Evolutionary conservation across 495 filamentous ascomycete species (phyloP).

Genomic region (Jackrogersella multiformis): DNA sequence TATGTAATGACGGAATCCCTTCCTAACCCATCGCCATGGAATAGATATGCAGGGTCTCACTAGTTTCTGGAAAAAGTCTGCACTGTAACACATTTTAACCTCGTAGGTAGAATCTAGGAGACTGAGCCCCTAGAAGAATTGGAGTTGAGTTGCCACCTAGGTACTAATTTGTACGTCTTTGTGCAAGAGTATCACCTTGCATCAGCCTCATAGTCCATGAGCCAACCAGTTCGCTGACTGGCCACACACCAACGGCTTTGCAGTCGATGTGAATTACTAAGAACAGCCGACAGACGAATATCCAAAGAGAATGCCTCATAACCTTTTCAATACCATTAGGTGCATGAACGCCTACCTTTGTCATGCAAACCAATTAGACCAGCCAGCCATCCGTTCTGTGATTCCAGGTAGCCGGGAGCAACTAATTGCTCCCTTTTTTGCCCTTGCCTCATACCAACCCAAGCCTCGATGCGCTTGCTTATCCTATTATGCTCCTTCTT

Average conservation of each 20-base stretch:
- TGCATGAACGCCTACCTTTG: conserved; percentile 21
- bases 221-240: neutral
- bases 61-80: neutral
- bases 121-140: neutral
- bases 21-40: neutral
- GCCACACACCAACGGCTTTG: neutral
- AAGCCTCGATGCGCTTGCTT: conserved; percentile 5
- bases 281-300: neutral
- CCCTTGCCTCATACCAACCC: neutral
- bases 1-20: conserved; percentile 10
- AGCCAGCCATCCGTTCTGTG: conserved; percentile 19
- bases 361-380: conserved; percentile 27
- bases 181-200: neutral
- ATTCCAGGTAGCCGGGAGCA: conserved; percentile 17
- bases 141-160: neutral
- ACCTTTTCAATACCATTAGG: neutral
- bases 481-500: conserved; percentile 12
- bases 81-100: conserved; percentile 7
- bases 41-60: conserved; percentile 10
- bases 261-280: conserved; percentile 6
- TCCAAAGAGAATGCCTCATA: conserved; percentile 10
- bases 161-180: neutral
- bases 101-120: neutral
- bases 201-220: neutral
- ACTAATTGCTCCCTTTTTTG: neutral